A percentile compares a stretch with the other conserved stretches of the same genome.
phyloP scores from a whole-genome alignment of 768 basidiomycete species.

The Tephrocybe sp. region DNA sequence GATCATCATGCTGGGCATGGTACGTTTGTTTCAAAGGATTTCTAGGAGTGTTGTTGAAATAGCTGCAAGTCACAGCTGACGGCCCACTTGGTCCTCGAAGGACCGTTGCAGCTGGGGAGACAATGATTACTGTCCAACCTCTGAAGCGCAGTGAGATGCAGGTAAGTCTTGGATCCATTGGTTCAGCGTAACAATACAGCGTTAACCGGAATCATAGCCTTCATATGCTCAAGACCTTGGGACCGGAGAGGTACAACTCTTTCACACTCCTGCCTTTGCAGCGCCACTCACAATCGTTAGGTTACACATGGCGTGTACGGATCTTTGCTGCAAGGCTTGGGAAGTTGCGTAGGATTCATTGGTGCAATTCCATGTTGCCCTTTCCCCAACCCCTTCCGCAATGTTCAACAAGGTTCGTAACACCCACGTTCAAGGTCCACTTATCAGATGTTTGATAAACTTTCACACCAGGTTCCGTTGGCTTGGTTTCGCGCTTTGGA shows the following conservation, averaged over 20 bases:
- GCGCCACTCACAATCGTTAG: constrained; percentile 19
- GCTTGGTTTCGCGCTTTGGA: constrained; percentile 90
- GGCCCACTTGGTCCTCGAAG: constrained; percentile 31
- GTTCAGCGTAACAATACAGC: background rate
- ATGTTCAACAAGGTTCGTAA: constrained; percentile 74
- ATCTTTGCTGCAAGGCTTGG: constrained; percentile 71
- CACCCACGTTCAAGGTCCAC: constrained; percentile 1
- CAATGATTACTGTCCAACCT: constrained; percentile 80
- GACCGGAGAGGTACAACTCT: constrained; percentile 43
- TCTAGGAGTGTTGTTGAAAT: background rate
- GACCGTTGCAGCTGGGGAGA: constrained; percentile 21
- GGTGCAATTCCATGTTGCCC: constrained; percentile 87
- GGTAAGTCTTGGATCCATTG: constrained; percentile 36
- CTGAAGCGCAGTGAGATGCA: constrained; percentile 87
- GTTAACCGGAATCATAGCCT: constrained; percentile 44
- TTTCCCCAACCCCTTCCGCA: constrained; percentile 79
- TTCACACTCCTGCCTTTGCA: background rate
- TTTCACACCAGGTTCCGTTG: constrained; percentile 67
- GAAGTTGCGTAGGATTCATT: constrained; percentile 57
- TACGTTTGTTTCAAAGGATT: constrained; percentile 30
- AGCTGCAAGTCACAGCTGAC: constrained; percentile 64
- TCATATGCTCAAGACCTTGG: constrained; percentile 93
- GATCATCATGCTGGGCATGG: constrained; percentile 70
- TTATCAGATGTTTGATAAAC: constrained; percentile 16
- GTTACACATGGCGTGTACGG: constrained; percentile 89